Evolutionary conservation across 805 yeast species (phyloP), one percentile per base, ranked within the genome.

Genomic region (Metschnikowia reukaufii): DNA sequence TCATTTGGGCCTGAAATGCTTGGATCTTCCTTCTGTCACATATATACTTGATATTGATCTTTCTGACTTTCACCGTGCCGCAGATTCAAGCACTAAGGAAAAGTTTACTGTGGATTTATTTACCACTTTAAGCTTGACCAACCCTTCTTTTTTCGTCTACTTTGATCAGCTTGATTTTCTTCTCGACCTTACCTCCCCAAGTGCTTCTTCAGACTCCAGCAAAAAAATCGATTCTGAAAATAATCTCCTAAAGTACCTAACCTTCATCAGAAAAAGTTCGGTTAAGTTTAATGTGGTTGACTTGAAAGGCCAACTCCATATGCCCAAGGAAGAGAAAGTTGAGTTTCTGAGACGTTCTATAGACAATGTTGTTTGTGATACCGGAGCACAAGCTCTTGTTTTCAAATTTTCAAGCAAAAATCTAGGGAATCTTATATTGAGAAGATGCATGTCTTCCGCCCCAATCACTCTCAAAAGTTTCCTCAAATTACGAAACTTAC

Each of bases 11-110:
- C 58, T 63, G 38, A 58, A 56, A 34, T 63, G 70, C 45, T 45
- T 72, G 31, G 73, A 67, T 25, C 39, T 72, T 6, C 76, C 75
- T 0, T 63, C 75, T 3, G 62, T 64, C 12, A 59, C 74, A 0
- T 54, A 65, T 49, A 45, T 55, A 31, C 46, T 55, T 4, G 54
- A 42, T 36, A 53, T 50, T 51, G 63, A 59, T 54, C 58, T 54
- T 47, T 57, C 56, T 1, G 51, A 66, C 52, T 18, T 60, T 43
- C 45, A 64, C 6, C 51, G 57, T 29, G 68, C 57, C 0, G 36
- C 38, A 4, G 40, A 52, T 3, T 32, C 41, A 8, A 49, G 45
- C 4, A 31, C 35, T n/a, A 32, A 37, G 13, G 47, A 44, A 6
- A 35, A 48, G 8, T 51, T 47, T 40, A 43, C 47, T 23, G 45